These are phyloP conservation scores for Fennellomyces sp. DNA, from an alignment of 371 early-diverging fungal genomes.

Conservation along the genomic window DNA sequence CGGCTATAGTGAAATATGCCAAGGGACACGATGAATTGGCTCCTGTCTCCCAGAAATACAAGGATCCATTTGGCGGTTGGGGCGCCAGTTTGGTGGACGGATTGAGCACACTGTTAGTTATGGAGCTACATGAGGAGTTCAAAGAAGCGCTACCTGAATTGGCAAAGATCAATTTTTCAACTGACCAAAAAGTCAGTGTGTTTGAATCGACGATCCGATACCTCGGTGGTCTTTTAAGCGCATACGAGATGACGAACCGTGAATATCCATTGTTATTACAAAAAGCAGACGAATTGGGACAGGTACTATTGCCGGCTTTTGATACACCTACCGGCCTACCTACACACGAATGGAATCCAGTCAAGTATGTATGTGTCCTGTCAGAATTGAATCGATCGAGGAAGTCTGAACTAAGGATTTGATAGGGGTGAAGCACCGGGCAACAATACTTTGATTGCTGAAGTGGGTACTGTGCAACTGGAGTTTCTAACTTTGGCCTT, in stretches of 20 bases:
- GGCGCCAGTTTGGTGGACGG: slow-evolving; percentile 80
- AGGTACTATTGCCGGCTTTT: slow-evolving; percentile 60
- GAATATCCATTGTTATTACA: slow-evolving; percentile 31
- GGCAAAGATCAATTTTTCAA: slow-evolving; percentile 42
- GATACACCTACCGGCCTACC: slow-evolving; percentile 66
- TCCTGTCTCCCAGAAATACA: slow-evolving; percentile 42
- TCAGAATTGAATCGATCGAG: slow-evolving; percentile 9
- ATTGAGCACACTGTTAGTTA: slow-evolving; percentile 79
- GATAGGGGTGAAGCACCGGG: slow-evolving; percentile 22
- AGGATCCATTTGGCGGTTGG: slow-evolving; percentile 79
- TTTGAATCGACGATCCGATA: slow-evolving; percentile 93
- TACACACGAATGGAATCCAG: slow-evolving; percentile 42
- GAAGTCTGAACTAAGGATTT: too few species aligned
- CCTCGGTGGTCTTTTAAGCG: slow-evolving; percentile 85
- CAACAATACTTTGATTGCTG: slow-evolving; percentile 61
- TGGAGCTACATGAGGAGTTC: slow-evolving; percentile 78
- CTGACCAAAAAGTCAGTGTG: slow-evolving; percentile 56
- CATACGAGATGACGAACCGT: slow-evolving; percentile 69
- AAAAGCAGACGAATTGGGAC: slow-evolving; percentile 58
- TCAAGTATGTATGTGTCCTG: slow-evolving; percentile 21
- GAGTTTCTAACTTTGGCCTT: slow-evolving; percentile 84
- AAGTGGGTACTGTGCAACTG: slow-evolving; percentile 85
- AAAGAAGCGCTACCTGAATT: slow-evolving; percentile 62
- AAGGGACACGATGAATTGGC: slow-evolving; percentile 62
- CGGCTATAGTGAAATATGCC: slow-evolving; percentile 35